These are phyloP conservation scores for Rhodotorula glutinis DNA, from an alignment of 1,284 basidiomycete species.

Conservation along the genomic window DNA sequence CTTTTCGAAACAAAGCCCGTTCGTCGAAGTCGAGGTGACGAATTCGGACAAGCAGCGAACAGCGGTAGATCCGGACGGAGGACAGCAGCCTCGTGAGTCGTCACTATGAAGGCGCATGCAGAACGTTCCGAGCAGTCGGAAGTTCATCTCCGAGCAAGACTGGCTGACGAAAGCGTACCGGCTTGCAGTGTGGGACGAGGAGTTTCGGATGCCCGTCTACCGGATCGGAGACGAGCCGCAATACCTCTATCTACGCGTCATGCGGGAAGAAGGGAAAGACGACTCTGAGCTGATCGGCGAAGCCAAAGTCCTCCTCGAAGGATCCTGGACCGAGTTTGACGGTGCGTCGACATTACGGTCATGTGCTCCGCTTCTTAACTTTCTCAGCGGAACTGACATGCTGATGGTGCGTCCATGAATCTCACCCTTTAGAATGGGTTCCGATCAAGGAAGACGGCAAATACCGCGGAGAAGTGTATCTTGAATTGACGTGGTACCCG, in stretches of 20 bases:
- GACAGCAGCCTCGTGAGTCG: slow-evolving; percentile 18
- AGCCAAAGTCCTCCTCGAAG: slow-evolving; percentile 12
- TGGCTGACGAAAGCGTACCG: too few species aligned
- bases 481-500: slow-evolving; percentile 27
- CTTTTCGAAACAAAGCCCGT: slow-evolving; percentile 22
- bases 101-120: too few species aligned
- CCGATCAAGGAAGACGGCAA: slow-evolving; percentile 9
- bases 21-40: background rate
- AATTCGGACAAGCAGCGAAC: slow-evolving; percentile 5
- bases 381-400: background rate
- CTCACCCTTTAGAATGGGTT: slow-evolving; percentile 37
- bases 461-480: slow-evolving; percentile 24
- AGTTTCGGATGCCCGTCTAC: slow-evolving; percentile 20
- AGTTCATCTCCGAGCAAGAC: too few species aligned
- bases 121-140: too few species aligned
- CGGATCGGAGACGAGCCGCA: slow-evolving; percentile 11
- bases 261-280: slow-evolving; percentile 1
- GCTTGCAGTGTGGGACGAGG: slow-evolving; percentile 36
- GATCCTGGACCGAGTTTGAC: slow-evolving; percentile 28
- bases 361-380: too few species aligned
- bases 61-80: slow-evolving; percentile 3
- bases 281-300: slow-evolving; percentile 22
- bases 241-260: slow-evolving; percentile 9
- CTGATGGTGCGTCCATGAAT: too few species aligned
- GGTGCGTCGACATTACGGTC: too few species aligned